Percentiles rank a stretch among this genome's conserved stretches.
Evolutionary conservation across 148 eudicot genomes (phyloP).

Genomic region (Rhododendron ovatum): DNA sequence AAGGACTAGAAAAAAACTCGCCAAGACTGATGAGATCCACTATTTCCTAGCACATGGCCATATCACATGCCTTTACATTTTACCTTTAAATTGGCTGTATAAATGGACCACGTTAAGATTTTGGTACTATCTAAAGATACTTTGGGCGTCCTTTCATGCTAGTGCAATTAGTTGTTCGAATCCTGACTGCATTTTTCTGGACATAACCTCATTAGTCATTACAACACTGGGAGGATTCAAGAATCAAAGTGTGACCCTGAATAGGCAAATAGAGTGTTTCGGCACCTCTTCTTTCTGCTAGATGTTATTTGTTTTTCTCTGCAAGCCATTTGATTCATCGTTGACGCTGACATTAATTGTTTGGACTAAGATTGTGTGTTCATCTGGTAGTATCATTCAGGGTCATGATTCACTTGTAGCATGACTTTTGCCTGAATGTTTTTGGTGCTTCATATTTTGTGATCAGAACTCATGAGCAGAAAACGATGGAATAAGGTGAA

Average conservation of each 20-base stretch:
- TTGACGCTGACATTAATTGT: not conserved
- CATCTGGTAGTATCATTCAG: not conserved
- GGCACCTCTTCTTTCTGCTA: not conserved
- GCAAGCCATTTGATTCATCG: not conserved
- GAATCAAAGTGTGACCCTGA: not conserved
- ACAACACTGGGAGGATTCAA: not conserved
- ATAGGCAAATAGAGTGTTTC: not conserved
- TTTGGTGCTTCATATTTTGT: not conserved
- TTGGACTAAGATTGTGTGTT: not conserved
- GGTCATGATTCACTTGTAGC: not conserved
- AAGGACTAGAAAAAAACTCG: not conserved
- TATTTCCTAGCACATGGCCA: not conserved
- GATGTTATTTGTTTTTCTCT: not conserved
- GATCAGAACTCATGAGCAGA: not conserved
- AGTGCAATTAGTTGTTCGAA: not conserved
- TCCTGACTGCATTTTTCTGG: not conserved
- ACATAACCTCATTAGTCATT: not conserved
- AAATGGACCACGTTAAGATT: not conserved
- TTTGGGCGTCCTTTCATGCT: not conserved
- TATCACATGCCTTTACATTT: not conserved
- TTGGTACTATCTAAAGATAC: not conserved
- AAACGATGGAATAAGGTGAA: not conserved
- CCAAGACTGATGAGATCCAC: not conserved
- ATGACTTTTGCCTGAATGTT: not conserved
- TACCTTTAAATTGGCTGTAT: not conserved